Conservation (phyloP, 768 basidiomycete genomes). For the Agaricus blazei region DNA sequence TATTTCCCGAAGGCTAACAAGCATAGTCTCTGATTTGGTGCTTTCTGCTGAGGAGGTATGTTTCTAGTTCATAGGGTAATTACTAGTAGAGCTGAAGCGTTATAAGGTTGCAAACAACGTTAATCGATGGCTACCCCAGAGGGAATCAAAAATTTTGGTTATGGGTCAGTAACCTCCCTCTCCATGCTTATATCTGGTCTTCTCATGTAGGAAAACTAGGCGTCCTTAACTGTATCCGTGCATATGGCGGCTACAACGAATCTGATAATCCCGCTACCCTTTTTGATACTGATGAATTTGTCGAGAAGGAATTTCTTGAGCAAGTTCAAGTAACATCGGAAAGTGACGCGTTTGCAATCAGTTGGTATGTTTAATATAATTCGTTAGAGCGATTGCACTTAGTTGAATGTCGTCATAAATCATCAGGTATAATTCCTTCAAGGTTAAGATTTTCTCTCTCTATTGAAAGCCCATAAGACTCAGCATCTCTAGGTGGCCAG, state of each 20-base stretch:
- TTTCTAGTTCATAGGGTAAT: background rate
- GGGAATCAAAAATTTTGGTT: constrained; percentile 47
- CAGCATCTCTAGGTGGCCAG: constrained; percentile 46
- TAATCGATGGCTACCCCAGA: constrained; percentile 48
- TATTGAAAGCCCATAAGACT: background rate
- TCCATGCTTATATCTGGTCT: no score
- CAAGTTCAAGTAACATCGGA: constrained; percentile 39
- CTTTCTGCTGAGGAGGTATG: constrained; percentile 58
- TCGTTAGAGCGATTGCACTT: no score
- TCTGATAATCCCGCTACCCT: constrained; percentile 42
- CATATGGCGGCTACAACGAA: constrained; percentile 55
- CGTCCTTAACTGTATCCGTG: constrained; percentile 59
- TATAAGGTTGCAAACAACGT: constrained; percentile 52
- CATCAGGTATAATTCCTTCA: constrained; percentile 60
- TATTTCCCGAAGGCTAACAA: constrained; percentile 2
- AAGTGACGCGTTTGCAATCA: constrained; percentile 47
- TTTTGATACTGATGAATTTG: constrained; percentile 58
- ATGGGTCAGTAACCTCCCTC: constrained; percentile 34
- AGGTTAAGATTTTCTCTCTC: constrained; percentile 28
- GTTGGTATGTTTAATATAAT: constrained; percentile 39
- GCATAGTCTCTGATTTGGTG: constrained; percentile 52
- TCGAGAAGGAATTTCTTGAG: constrained; percentile 47
- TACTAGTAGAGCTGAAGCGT: background rate
- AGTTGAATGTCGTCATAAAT: no score
- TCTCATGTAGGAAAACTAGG: constrained; percentile 24